Evolutionary conservation across 768 basidiomycete species (phyloP), one percentile per base, ranked within the genome.

Genomic region (Pulveroboletus sp.): DNA sequence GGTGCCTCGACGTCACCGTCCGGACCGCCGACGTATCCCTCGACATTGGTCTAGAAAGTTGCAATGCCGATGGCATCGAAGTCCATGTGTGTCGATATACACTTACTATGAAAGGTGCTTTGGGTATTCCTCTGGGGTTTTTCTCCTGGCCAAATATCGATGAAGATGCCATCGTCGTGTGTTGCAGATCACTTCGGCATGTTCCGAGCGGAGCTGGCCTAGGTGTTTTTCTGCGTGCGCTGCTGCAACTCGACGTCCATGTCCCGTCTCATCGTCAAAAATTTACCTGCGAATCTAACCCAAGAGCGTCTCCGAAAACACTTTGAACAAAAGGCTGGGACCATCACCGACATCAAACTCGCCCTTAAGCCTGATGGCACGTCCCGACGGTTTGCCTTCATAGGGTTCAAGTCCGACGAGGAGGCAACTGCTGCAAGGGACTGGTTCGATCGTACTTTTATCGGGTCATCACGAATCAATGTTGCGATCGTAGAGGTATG

Each of bases 101-200:
- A 77, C 85, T 57, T 55, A 95, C 94, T 45, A 98, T 86, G 63
- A 99, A 99, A 0, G 91, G 90, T 4, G 95, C 94, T 68, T 87
- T 86, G 20, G 95, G 95, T 44, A 98, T 98, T 5, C 95, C 95
- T 45, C 95, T 76, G 0, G 93, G 85, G 56, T 94, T 98, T 62
- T 82, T 83, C 68, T 82, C 75, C 30, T 61, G 68, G 34, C 59
- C 60, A 53, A 65, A 72, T 64, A 63, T 51, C 47, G 63, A 63
- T 19, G 52, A 44, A 22, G 66, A 51, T n/a, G 61, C 48, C 65
- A 63, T 68, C 41, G 16, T 16, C 26, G 6, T 6, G 19, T 23
- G 23, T 6, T 35, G 27, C 5, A 3, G 27, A 13, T 22, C 17
- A 1, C 9, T 1, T 29, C 63, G 63, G 63, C 45, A 63, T 31